Evolutionary conservation across 2,329 filamentous ascomycete genomes (phyloP), one percentile per base, ranked within the genome.

Genomic region (Monosporascus ibericus): DNA sequence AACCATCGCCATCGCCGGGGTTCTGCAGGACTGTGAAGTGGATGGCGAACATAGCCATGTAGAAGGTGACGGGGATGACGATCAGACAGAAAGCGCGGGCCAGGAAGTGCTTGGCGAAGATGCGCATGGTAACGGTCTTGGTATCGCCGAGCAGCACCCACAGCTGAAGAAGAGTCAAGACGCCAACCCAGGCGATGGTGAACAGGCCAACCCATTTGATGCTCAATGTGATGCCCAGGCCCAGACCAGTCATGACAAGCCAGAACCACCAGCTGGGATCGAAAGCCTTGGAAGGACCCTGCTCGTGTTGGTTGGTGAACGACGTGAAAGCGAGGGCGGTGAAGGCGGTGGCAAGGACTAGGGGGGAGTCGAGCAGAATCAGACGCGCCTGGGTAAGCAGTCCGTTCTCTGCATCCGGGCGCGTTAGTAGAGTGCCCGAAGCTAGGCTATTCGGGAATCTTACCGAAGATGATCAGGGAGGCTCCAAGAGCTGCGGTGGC

Each of bases 201-300:
- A 99, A 97, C 49, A 99, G 79, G 48, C 94, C 94, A 66, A 99
- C 94, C 94, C 94, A 99, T 77, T 99, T 99, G 65, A 97, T 92
- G 74, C 92, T 97, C 56, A 86, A 83, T 7, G 94, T 97, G 48
- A 92, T 86, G 57, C 94, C 94, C 48, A 99, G 78, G 38, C 87
- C 88, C 44, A 99, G 75, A 62, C 94, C 94, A 44, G 89, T 95
- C 68, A 90, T 84, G 52, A 81, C 79, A 51, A 99, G 81, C 92
- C 94, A 99, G 75, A 97, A 96, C 94, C 94, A 99, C 94, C 94
- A 99, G 64, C 84, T 86, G 8, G 88, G 81, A 60, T 85, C 78
- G 75, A 99, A 99, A 20, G 94, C 92, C 72, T 91, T 88, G 17
- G 82, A 77, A 9, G 92, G 92, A 20, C 94, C 94, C 63, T 91